Base-by-base conservation (phyloP, 2,329 filamentous ascomycete genomes). In the Penicillium hesseltinei region DNA sequence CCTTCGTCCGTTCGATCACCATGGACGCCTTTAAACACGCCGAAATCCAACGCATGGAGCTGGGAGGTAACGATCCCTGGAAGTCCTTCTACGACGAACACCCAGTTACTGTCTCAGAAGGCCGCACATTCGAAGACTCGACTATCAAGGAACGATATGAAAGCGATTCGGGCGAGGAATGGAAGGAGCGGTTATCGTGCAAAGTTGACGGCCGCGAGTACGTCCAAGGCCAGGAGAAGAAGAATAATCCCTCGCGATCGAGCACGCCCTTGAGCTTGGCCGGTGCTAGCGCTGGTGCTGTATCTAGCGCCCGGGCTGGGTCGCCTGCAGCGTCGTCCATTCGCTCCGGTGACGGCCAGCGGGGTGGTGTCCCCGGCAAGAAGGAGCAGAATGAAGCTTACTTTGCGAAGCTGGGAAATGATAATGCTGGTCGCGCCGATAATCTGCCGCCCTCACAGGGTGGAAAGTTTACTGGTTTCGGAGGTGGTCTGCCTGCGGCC, bases 1-100 rank as follows among this genome's bases (percentile, higher is more conserved):
- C 92, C 73, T 99, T 99, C 78, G 92, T 99, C 63, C 89, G 94
- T 59, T 94, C 90, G 70, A 94, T 97, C 71, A 96, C 91, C 61
- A 99, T 99, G 94, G 94, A 99, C 79, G 92, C 92, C 56, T 97
- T 99, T 82, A 99, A 99, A 76, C 85, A 87, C 63, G 84, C 84
- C 69, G 94, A 99, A 77, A 93, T 97, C 69, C 88, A 91, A 76
- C 89, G 92, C 65, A 97, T 99, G 94, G 86, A 92, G 58, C 81
- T 89, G 23, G 94, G 93, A 45, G 94, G 94, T 53, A 99, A 99
- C 77, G 87, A 89, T 60, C 84, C 87, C 17, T 97, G 92, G 88
- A 88, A 88, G 66, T 80, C 83, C 25, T 97, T 97, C 78, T 99
- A 96, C 75, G 89, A 96, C 67, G 78, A 81, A 57, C 87, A 90